Evolutionary conservation across 441 rosid species (phyloP).

Genomic region (Gossypium davidsonii): DNA sequence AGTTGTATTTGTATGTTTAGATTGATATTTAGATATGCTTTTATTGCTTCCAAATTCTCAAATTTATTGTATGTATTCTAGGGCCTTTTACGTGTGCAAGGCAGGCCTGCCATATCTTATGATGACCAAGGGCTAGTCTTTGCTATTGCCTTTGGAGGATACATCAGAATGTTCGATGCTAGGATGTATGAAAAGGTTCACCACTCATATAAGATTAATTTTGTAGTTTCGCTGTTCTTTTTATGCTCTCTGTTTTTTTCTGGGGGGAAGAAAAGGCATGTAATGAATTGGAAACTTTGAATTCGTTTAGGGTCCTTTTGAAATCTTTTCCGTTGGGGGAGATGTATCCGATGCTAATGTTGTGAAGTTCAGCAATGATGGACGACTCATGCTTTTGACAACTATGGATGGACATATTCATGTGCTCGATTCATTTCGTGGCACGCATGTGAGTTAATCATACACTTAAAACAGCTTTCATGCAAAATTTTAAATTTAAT

Average conservation of each 20-base stretch:
- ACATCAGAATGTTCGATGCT: conserved; percentile 80
- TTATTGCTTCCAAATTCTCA: background rate
- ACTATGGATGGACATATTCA: conserved; percentile 83
- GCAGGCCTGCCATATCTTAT: conserved; percentile 91
- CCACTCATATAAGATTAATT: background rate
- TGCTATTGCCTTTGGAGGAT: conserved; percentile 90
- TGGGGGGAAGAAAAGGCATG: background rate
- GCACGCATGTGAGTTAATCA: conserved; percentile 59
- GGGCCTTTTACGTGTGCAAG: conserved; percentile 91
- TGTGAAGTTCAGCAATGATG: conserved; percentile 87
- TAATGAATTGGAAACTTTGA: conserved; percentile 9
- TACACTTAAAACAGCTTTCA: background rate
- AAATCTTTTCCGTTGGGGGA: conserved; percentile 77
- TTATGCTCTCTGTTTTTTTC: background rate
- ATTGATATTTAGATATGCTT: background rate
- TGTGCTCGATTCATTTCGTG: conserved; percentile 89
- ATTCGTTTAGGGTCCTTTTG: conserved; percentile 69
- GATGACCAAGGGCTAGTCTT: conserved; percentile 91
- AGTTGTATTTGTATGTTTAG: background rate
- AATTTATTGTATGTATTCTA: conserved; percentile 18
- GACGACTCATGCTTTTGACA: conserved; percentile 85
- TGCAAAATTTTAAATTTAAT: background rate
- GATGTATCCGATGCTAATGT: conserved; percentile 76
- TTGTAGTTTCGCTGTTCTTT: background rate
- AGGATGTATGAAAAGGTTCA: conserved; percentile 83